These are phyloP conservation scores for Fraxinus paxiana DNA, from an alignment of 305 asterid genomes.

Conservation along the genomic window DNA sequence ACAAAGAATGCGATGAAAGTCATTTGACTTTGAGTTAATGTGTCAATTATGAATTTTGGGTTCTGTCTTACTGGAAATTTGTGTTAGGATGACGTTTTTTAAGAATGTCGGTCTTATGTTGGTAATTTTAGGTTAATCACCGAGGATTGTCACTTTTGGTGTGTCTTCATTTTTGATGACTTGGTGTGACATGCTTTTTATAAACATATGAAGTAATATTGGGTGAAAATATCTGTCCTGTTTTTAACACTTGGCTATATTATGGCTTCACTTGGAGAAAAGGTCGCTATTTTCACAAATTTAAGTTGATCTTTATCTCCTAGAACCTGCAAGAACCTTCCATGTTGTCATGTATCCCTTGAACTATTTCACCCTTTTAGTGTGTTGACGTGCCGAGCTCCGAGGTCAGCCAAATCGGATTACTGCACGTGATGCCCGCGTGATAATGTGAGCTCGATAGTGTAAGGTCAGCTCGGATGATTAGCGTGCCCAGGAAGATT, in stretches of 20 bases:
- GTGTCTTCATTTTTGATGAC: neutral
- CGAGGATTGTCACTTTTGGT: neutral
- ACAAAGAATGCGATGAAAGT: neutral
- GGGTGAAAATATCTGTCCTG: slow-evolving; percentile 1
- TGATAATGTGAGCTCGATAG: too few relatives aligned
- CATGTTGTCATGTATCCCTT: slow-evolving; percentile 8
- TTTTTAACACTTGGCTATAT: slow-evolving; percentile 10
- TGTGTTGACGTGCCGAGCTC: too few relatives aligned
- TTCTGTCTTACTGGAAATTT: slow-evolving; percentile 2
- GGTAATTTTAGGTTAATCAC: neutral
- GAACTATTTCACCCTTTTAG: neutral
- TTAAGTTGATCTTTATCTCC: slow-evolving; percentile 1
- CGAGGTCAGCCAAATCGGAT: too few relatives aligned
- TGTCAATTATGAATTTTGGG: neutral
- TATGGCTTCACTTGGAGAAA: neutral
- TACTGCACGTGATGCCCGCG: too few relatives aligned
- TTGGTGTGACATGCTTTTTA: neutral
- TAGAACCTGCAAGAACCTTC: slow-evolving; percentile 1
- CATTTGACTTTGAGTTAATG: neutral
- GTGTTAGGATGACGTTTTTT: neutral
- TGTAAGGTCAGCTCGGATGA: too few relatives aligned
- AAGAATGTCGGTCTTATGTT: neutral
- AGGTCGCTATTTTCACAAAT: neutral
- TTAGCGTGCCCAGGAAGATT: too few relatives aligned
- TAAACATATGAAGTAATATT: slow-evolving; percentile 8